Evolutionary conservation across 345 rosid species (phyloP).

Genomic region (Citrus inodora): DNA sequence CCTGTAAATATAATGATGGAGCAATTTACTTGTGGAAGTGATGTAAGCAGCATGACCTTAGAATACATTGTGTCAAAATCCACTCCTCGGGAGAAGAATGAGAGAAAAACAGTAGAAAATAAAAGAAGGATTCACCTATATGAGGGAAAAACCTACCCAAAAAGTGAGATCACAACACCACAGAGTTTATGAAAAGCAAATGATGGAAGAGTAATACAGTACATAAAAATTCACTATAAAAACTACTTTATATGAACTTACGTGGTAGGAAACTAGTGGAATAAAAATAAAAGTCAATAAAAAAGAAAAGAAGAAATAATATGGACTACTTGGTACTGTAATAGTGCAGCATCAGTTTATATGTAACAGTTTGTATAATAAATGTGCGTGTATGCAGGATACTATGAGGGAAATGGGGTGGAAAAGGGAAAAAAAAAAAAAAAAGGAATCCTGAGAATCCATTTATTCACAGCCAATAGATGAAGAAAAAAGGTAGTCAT

Average conservation of each 20-base stretch:
- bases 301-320: background rate
- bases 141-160: background rate
- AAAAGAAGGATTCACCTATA: background rate
- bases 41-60: background rate
- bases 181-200: background rate
- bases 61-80: background rate
- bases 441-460: background rate
- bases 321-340: background rate
- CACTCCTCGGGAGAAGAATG: background rate
- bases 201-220: background rate
- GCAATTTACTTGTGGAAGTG: background rate
- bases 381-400: background rate
- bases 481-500: background rate
- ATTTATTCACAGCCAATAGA: background rate
- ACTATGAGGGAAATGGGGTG: background rate
- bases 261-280: background rate
- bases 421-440: background rate
- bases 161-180: background rate
- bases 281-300: background rate
- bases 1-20: slow-evolving; percentile 40
- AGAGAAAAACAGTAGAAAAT: background rate
- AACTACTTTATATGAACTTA: too few species aligned
- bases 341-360: background rate
- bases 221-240: background rate
- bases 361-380: too few species aligned